These are phyloP conservation scores for Fusarium azukiicola DNA, from an alignment of 2,329 filamentous ascomycete species.

Conservation along the genomic window DNA sequence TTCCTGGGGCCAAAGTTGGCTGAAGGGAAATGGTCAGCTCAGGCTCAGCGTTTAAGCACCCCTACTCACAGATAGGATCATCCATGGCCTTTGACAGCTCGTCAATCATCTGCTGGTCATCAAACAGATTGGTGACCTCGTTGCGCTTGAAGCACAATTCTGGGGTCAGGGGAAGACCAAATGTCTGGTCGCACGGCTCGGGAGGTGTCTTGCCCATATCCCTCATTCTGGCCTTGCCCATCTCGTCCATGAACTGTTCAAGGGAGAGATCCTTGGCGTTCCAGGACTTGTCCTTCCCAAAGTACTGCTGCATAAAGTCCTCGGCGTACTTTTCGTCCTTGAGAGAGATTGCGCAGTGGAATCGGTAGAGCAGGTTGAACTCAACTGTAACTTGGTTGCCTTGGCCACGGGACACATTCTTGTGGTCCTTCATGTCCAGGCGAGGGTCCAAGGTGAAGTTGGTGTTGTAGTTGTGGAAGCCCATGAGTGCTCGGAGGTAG, in stretches of 20 bases:
- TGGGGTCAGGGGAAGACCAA: conserved; percentile 11
- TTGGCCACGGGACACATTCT: conserved; percentile 55
- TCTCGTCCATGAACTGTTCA: conserved; percentile 8
- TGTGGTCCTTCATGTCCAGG: conserved; percentile 38
- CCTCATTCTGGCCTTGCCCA: background rate
- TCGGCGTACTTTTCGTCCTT: conserved; percentile 59
- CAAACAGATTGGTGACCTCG: conserved; percentile 32
- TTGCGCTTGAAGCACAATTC: conserved; percentile 30
- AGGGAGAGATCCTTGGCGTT: conserved; percentile 20
- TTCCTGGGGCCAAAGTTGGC: conserved; percentile 73
- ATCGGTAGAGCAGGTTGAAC: conserved; percentile 62
- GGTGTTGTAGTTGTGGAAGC: conserved; percentile 75
- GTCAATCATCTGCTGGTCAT: conserved; percentile 40
- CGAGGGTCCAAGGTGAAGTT: conserved; percentile 75
- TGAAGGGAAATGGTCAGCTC: background rate
- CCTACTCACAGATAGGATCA: conserved; percentile 62
- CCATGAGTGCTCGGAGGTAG: conserved; percentile 63
- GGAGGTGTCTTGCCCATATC: background rate
- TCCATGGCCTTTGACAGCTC: conserved; percentile 72
- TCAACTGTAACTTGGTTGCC: conserved; percentile 62
- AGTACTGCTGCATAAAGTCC: conserved; percentile 44
- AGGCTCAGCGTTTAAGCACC: background rate
- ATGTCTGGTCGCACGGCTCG: conserved; percentile 1
- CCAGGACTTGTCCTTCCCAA: conserved; percentile 34
- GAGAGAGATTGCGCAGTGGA: conserved; percentile 57